A percentile compares a stretch with the other conserved stretches of the same genome.
Conservation (phyloP, 2,329 filamentous ascomycete genomes). For the Penicillium palitans region DNA sequence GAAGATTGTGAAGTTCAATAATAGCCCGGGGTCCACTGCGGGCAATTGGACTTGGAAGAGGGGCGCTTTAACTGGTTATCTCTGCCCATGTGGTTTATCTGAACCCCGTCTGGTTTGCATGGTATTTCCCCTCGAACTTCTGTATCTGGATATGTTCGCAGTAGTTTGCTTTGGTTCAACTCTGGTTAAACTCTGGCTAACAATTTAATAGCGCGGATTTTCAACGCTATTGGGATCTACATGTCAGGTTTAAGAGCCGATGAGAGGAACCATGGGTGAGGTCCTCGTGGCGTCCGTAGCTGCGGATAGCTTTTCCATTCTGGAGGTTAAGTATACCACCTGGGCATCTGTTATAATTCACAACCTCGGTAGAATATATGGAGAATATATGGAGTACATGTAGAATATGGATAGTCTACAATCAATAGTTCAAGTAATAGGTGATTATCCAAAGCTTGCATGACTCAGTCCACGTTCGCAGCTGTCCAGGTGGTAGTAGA, state of each 20-base stretch:
- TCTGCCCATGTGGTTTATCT: too few species aligned
- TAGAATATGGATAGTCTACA: neutral
- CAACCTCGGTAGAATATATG: neutral
- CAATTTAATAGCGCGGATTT: neutral
- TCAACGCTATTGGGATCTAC: constrained; percentile 4
- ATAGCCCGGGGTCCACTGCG: neutral
- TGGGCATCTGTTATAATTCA: too few species aligned
- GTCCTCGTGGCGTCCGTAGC: neutral
- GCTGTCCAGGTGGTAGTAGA: neutral
- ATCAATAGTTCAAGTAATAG: neutral
- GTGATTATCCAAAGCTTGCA: neutral
- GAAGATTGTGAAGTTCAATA: neutral
- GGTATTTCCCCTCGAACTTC: too few species aligned
- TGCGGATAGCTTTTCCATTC: neutral
- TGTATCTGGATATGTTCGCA: neutral
- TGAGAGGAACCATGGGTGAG: neutral
- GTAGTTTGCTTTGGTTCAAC: neutral
- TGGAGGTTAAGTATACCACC: too few species aligned
- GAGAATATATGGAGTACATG: neutral
- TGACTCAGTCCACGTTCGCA: neutral
- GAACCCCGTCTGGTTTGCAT: neutral
- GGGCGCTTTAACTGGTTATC: neutral
- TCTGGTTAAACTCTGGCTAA: neutral
- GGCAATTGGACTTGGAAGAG: neutral
- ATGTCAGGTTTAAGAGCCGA: neutral